A percentile compares a stretch with the other conserved stretches of the same genome.
Evolutionary conservation across 2,329 filamentous ascomycete species (phyloP).

Genomic region (Apiospora marii): DNA sequence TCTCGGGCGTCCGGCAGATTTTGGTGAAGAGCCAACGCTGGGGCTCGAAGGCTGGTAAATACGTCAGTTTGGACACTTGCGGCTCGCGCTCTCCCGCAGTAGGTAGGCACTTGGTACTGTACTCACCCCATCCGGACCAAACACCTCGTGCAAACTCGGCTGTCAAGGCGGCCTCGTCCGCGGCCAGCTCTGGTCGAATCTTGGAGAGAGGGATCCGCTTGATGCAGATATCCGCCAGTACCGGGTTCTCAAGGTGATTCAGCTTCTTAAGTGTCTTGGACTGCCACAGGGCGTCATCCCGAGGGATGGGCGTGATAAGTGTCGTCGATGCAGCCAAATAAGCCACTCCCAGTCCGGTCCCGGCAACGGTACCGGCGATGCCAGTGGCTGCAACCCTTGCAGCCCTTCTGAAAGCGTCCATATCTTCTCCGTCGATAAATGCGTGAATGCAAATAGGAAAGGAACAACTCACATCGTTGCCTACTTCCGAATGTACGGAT

Average conservation of each 20-base stretch:
- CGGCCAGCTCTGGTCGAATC: conserved; percentile 31
- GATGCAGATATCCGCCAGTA: conserved; percentile 30
- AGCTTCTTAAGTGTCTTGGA: conserved; percentile 27
- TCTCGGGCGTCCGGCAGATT: conserved; percentile 53
- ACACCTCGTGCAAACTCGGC: conserved; percentile 32
- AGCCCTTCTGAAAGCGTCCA: conserved; percentile 25
- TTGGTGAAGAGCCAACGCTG: conserved; percentile 27
- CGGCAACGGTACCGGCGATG: conserved; percentile 20
- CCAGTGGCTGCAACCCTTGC: conserved; percentile 7
- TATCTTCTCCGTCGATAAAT: neutral
- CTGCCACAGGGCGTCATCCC: conserved; percentile 30
- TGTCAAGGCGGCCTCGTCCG: conserved; percentile 30
- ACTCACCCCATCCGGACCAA: conserved; percentile 33
- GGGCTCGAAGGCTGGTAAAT: conserved; percentile 29
- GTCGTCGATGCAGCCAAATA: neutral
- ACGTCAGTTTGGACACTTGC: too few species aligned
- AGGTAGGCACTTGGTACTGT: too few species aligned
- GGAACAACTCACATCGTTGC: neutral
- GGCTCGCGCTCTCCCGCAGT: too few species aligned
- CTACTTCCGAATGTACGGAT: neutral
- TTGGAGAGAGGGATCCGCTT: conserved; percentile 31
- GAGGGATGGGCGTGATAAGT: conserved; percentile 28
- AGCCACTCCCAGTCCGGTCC: neutral
- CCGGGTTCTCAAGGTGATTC: conserved; percentile 30
- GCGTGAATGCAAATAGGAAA: neutral